Evolutionary conservation across 2,329 filamentous ascomycete species (phyloP).

Genomic region (Pseudohalonectria lignicola): DNA sequence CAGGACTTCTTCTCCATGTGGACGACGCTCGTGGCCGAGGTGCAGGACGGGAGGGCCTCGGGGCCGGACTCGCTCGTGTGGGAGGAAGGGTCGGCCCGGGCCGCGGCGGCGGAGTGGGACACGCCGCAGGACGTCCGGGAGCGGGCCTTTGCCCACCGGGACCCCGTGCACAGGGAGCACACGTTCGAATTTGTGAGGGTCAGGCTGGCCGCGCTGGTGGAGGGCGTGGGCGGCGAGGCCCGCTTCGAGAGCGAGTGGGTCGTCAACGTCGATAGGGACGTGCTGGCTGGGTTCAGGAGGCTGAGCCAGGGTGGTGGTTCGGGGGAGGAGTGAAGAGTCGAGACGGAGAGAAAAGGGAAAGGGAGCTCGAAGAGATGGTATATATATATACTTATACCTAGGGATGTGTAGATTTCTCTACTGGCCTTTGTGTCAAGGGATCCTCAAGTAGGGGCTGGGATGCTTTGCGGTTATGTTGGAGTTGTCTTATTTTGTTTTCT

Average conservation of each 20-base stretch:
- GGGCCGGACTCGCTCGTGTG: constrained; percentile 41
- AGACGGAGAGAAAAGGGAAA: too few species aligned
- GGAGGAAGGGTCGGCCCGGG: constrained; percentile 21
- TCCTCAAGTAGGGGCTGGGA: too few species aligned
- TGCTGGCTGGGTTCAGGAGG: constrained; percentile 48
- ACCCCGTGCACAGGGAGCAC: constrained; percentile 58
- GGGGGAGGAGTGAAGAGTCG: too few species aligned
- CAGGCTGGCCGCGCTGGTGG: constrained; percentile 48
- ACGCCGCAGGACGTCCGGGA: constrained; percentile 43
- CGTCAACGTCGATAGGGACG: constrained; percentile 64
- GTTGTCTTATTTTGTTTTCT: too few species aligned
- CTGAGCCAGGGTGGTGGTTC: not conserved
- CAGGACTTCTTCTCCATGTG: constrained; percentile 69
- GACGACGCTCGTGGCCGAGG: constrained; percentile 57
- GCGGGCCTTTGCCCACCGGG: constrained; percentile 40
- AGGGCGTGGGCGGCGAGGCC: constrained; percentile 50
- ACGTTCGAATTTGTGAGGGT: constrained; percentile 53
- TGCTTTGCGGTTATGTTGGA: too few species aligned
- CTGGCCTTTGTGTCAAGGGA: too few species aligned
- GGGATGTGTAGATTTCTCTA: too few species aligned
- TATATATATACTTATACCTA: too few species aligned
- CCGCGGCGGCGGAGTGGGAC: constrained; percentile 35
- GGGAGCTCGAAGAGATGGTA: too few species aligned
- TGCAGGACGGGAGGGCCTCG: constrained; percentile 48
- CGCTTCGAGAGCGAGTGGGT: constrained; percentile 58